These are phyloP conservation scores for Penicillium herquei DNA, from an alignment of 495 filamentous ascomycete species.

Conservation along the genomic window DNA sequence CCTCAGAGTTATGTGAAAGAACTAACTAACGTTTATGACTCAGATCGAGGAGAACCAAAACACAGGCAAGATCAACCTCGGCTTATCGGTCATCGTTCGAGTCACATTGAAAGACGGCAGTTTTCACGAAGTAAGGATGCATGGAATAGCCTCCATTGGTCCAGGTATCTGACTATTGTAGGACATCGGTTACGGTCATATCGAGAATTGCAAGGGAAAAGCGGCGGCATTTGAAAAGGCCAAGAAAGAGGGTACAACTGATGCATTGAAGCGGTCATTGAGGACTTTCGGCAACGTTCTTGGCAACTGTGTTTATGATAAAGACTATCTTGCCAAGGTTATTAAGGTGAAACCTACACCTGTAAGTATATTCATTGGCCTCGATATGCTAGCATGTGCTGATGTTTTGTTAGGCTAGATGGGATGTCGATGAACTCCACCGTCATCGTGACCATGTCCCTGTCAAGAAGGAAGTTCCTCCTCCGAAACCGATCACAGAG, in stretches of 20 bases:
- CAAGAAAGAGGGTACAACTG: slow-evolving; percentile 96
- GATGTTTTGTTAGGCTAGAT: slow-evolving; percentile 51
- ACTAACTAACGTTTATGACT: neutral
- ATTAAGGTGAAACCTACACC: slow-evolving; percentile 73
- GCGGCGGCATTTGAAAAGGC: slow-evolving; percentile 94
- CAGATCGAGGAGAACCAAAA: slow-evolving; percentile 62
- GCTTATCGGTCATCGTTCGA: slow-evolving; percentile 82
- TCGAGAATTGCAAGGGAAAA: slow-evolving; percentile 93
- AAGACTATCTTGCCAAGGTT: slow-evolving; percentile 82
- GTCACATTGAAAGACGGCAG: slow-evolving; percentile 90
- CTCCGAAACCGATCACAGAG: slow-evolving; percentile 34
- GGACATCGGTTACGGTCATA: slow-evolving; percentile 94
- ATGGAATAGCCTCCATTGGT: neutral
- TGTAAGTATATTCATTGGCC: slow-evolving; percentile 29
- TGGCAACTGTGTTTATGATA: slow-evolving; percentile 97
- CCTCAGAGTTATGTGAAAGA: neutral
- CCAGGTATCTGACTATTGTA: slow-evolving; percentile 18
- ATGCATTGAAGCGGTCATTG: slow-evolving; percentile 85
- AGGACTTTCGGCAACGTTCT: slow-evolving; percentile 94
- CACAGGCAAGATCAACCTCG: slow-evolving; percentile 72
- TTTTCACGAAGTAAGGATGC: slow-evolving; percentile 69
- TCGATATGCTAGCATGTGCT: neutral
- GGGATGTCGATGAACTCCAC: slow-evolving; percentile 73
- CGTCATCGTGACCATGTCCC: slow-evolving; percentile 73
- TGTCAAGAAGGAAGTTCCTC: slow-evolving; percentile 54